These are phyloP conservation scores for Hygrophoropsis aurantiaca DNA, from an alignment of 768 basidiomycete genomes.

Conservation along the genomic window DNA sequence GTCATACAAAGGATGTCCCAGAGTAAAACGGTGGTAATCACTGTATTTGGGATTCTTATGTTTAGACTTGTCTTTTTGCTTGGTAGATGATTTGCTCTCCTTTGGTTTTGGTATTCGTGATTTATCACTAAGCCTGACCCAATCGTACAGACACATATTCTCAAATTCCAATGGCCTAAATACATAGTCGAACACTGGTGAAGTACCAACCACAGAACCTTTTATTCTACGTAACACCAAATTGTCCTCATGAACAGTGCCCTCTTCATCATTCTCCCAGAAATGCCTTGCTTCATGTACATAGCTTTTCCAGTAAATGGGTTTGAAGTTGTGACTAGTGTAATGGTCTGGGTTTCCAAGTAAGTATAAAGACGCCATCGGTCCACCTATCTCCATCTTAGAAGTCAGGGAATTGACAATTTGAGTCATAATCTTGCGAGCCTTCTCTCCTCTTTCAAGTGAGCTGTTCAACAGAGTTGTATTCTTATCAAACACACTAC, in stretches of 20 bases:
- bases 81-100: background rate
- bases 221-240: conserved; percentile 19
- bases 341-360: too few relatives aligned
- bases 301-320: conserved; percentile 34
- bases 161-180: too few relatives aligned
- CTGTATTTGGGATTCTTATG: too few relatives aligned
- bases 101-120: too few relatives aligned
- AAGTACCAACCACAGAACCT: too few relatives aligned
- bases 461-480: conserved; percentile 14
- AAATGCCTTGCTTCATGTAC: conserved; percentile 24
- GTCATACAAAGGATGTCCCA: conserved; percentile 18
- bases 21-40: too few relatives aligned
- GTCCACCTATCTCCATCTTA: too few relatives aligned
- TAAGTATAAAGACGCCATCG: too few relatives aligned
- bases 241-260: conserved; percentile 4
- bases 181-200: too few relatives aligned
- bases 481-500: conserved; percentile 19
- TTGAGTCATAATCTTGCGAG: conserved; percentile 31
- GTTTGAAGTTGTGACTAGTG: conserved; percentile 29
- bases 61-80: background rate
- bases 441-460: conserved; percentile 11
- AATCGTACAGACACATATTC: too few relatives aligned
- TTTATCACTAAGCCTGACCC: too few relatives aligned
- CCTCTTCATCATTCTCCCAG: background rate
- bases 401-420: conserved; percentile 36